Conservation (phyloP, 805 yeast genomes). For the Wickerhamiella allomyrinae region DNA sequence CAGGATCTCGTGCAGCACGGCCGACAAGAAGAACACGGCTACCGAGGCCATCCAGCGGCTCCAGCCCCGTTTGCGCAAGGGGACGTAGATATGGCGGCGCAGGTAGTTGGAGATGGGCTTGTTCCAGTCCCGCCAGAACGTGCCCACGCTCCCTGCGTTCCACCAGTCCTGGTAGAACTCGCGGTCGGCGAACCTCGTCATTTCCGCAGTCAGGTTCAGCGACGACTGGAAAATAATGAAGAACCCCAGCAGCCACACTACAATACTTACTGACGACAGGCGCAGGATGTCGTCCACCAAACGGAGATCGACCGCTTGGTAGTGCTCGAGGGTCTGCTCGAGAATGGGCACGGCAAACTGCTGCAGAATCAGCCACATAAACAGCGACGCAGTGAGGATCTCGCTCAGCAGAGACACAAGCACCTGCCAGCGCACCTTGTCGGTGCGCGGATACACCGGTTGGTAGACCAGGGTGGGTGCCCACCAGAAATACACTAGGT, state of each 20-base stretch:
- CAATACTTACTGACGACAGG: slow-evolving; percentile 29
- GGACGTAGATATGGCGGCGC: slow-evolving; percentile 30
- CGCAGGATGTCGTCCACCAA: slow-evolving; percentile 27
- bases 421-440: slow-evolving; percentile 21
- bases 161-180: slow-evolving; percentile 37
- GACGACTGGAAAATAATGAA: slow-evolving; percentile 30
- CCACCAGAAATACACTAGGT: slow-evolving; percentile 29
- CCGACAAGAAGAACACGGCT: slow-evolving; percentile 31
- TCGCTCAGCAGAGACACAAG: slow-evolving; percentile 26
- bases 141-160: slow-evolving; percentile 35
- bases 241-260: slow-evolving; percentile 32
- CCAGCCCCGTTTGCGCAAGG: slow-evolving; percentile 26
- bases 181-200: slow-evolving; percentile 32
- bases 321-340: slow-evolving; percentile 23
- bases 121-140: slow-evolving; percentile 37
- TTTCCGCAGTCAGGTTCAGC: slow-evolving; percentile 32
- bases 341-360: slow-evolving; percentile 34
- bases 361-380: slow-evolving; percentile 28
- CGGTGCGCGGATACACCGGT: slow-evolving; percentile 32
- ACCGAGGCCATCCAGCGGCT: slow-evolving; percentile 21
- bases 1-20: slow-evolving; percentile 32
- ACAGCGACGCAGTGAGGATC: slow-evolving; percentile 22
- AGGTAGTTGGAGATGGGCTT: slow-evolving; percentile 31
- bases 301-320: slow-evolving; percentile 17
- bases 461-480: slow-evolving; percentile 37